Evolutionary conservation across 495 filamentous ascomycete species (phyloP), one percentile per base, ranked within the genome.

Genomic region (Penicillium chermesinum): DNA sequence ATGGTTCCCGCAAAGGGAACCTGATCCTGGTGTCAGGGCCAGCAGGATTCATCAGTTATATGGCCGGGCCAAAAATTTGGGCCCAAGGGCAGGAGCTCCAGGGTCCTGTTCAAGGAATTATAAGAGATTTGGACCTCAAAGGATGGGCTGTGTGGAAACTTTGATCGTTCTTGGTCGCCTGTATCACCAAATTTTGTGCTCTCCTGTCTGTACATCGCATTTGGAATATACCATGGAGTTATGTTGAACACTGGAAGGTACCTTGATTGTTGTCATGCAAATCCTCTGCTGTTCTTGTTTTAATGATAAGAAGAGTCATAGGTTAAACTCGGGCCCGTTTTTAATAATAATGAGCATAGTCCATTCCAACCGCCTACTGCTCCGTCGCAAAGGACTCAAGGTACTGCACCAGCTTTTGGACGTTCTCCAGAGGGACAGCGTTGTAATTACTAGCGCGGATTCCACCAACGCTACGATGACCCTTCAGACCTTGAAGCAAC

Each of bases 1-100:
- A 51, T 33, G 46, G 38, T 13, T 44, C 47, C 17, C 14, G 32
- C 8, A 63, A 69, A 4, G 76, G 65, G 50, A 86, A 81, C 47
- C 53, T 94, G 36, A 70, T 96, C 20, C 67, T 95, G 40, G 72
- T 97, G 3, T 91, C 88, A 2, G 93, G 93, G 0, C 91, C 93
- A 0, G 88, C 93, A 35, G 91, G 93, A 13, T 98, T 97, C 68
- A 77, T 96, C 38, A 75, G 73, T 19, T 77, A 83, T 53, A 85
- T 85, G 68, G 87, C 86, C 6, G 91, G 91, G 4, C 74, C 79
- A 3, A 95, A 94, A 66, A 61, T 74, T 2, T 91, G 84, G 82
- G 75, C 74, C 3, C 72, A 73, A 40, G 89, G 89, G 5, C 69
- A 70, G 53, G 87, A 95, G 68, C 66, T 75, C 14, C 86, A 91